Percentiles rank a stretch among this genome's conserved stretches.
Evolutionary conservation across 371 early-diverging fungal species (phyloP).

Genomic region (Mortierella sp.): DNA sequence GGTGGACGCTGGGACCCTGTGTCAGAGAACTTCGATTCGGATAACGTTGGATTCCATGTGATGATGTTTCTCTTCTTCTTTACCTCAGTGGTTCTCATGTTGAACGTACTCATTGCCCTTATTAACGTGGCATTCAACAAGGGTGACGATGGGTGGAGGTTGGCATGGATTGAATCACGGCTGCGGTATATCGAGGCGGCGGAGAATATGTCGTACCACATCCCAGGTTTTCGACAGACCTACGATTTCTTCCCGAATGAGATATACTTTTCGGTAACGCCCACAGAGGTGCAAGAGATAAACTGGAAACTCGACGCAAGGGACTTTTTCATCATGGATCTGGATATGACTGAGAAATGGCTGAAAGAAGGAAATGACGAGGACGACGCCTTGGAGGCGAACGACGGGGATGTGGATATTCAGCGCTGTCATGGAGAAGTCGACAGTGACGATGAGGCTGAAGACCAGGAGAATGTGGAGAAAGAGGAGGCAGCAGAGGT

Average conservation of each 20-base stretch:
- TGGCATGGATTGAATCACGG: slow-evolving; percentile 18
- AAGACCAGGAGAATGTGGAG: background rate
- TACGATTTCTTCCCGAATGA: slow-evolving; percentile 20
- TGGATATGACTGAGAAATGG: slow-evolving; percentile 1
- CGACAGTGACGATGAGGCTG: too few relatives aligned
- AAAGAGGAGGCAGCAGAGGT: background rate
- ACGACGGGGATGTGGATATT: too few relatives aligned
- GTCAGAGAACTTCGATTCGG: background rate
- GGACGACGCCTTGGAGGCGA: background rate
- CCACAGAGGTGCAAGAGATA: slow-evolving; percentile 10
- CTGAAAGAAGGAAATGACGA: background rate
- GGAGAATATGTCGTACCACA: slow-evolving; percentile 22
- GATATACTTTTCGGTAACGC: slow-evolving; percentile 19
- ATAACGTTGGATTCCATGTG: slow-evolving; percentile 15
- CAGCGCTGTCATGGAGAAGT: background rate
- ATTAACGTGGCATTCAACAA: slow-evolving; percentile 23
- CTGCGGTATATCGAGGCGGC: slow-evolving; percentile 21
- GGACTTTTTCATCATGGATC: background rate
- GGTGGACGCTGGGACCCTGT: slow-evolving; percentile 12
- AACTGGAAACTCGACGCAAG: slow-evolving; percentile 6
- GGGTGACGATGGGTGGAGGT: slow-evolving; percentile 22
- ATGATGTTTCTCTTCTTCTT: slow-evolving; percentile 26
- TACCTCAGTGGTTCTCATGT: slow-evolving; percentile 24
- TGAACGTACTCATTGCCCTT: slow-evolving; percentile 32
- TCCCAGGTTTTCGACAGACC: slow-evolving; percentile 15